Evolutionary conservation across 2,329 filamentous ascomycete genomes (phyloP), one percentile per base, ranked within the genome.

Genomic region (Paraconiothyrium brasiliense): DNA sequence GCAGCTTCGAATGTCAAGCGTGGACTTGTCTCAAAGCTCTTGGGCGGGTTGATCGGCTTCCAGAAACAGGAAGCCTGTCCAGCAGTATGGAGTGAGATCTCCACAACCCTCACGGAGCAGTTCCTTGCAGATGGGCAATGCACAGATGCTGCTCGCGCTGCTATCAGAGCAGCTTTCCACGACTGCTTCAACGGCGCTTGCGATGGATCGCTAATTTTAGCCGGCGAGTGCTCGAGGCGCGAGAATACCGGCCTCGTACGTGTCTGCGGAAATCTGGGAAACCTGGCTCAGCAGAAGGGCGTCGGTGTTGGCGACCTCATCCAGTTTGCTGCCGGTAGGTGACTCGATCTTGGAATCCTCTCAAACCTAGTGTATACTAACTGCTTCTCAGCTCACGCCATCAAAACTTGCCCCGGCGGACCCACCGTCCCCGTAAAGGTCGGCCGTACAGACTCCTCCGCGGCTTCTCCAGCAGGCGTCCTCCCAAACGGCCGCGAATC

Each of bases 221-320:
- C 76, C 22, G 59, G 72, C 22, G 76, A 78, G 54, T 79, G 79
- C 62, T 66, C 69, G 1, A 73, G 78, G 20, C 10, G 56, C 0
- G 76, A 80, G 57, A 80, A 87, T 69, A 68, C 58, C 2, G 84
- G 84, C 0, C 75, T 88, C 1, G 65, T 76, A 57, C 74, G 73
- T 4, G 80, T 85, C 30, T 81, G 79, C 16, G 65, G 67, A 3
- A 78, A 79, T 56, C 76, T 83, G 1, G 72, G 73, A 41, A 65
- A 64, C 4, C 77, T 84, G 62, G 80, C 80, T 35, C 67, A 67
- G 14, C 75, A 81, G 51, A 83, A 81, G 50, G 69, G 67, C 9
- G 76, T 78, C 24, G 74, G 75, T 4, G 65, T 71, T 16, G 76
- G 70, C 24, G 76, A 78, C 52, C 64, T 78, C 27, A 77, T 78